Evolutionary conservation across 805 yeast genomes (phyloP).

Genomic region (Spencermartinsiella europaea): DNA sequence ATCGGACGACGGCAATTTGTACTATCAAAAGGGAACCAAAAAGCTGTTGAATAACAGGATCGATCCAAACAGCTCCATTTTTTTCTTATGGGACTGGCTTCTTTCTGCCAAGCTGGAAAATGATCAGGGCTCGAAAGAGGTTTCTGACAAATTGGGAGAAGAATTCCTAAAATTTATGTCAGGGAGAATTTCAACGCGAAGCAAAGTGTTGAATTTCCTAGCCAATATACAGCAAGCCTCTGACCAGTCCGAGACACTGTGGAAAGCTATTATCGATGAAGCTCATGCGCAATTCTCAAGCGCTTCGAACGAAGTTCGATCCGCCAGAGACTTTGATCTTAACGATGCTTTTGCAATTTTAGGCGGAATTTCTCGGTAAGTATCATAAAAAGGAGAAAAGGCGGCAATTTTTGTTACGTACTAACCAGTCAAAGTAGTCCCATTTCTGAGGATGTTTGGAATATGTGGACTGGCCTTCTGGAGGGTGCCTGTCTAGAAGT

Average conservation of each 20-base stretch:
- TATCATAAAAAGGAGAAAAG: too few relatives aligned
- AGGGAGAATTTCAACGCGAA: not conserved
- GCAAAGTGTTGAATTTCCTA: not conserved
- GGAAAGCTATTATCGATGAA: not conserved
- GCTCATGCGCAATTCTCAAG: not conserved
- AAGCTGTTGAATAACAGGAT: not conserved
- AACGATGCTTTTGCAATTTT: not conserved
- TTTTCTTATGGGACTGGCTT: not conserved
- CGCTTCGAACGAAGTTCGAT: not conserved
- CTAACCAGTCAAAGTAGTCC: too few relatives aligned
- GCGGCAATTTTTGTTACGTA: too few relatives aligned
- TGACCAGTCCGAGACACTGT: not conserved
- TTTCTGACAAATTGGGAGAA: not conserved
- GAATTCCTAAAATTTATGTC: not conserved
- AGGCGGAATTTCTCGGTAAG: not conserved
- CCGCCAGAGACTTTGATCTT: not conserved
- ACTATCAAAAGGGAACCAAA: not conserved
- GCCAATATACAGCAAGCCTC: not conserved
- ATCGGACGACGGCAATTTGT: not conserved
- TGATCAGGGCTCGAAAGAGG: not conserved
- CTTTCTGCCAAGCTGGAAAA: not conserved
- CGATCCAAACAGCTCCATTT: not conserved
- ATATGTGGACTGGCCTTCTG: not conserved
- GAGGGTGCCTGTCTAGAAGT: conserved; percentile 35
- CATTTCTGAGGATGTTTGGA: not conserved